Evolutionary conservation across 2,329 filamentous ascomycete species (phyloP).

Genomic region (Amauroascus niger): DNA sequence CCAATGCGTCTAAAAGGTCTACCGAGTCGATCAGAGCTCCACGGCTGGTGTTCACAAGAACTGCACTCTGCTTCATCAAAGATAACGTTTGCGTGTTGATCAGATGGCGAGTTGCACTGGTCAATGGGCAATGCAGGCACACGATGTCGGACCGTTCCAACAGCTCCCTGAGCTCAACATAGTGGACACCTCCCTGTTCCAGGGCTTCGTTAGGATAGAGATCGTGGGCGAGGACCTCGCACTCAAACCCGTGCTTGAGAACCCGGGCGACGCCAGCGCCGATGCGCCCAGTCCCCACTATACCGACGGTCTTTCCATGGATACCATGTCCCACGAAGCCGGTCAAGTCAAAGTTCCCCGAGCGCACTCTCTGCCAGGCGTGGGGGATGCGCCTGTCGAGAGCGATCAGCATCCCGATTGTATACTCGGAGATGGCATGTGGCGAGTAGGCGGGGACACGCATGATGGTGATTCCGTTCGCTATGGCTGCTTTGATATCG

Average conservation of each 20-base stretch:
- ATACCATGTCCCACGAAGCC: slow-evolving; percentile 51
- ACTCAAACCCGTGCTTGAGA: slow-evolving; percentile 54
- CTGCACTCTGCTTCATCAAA: slow-evolving; percentile 49
- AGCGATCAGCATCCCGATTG: slow-evolving; percentile 57
- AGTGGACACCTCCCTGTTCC: slow-evolving; percentile 39
- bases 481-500: slow-evolving; percentile 48
- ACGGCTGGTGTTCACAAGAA: slow-evolving; percentile 60
- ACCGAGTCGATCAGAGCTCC: slow-evolving; percentile 54
- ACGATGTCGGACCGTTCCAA: slow-evolving; percentile 51
- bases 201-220: slow-evolving; percentile 46
- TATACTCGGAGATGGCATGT: slow-evolving; percentile 60
- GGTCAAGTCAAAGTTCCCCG: slow-evolving; percentile 58
- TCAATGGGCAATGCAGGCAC: slow-evolving; percentile 58
- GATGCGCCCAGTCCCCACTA: slow-evolving; percentile 57
- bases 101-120: slow-evolving; percentile 49
- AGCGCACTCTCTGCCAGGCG: slow-evolving; percentile 57
- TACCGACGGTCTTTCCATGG: slow-evolving; percentile 55
- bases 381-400: slow-evolving; percentile 59
- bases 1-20: slow-evolving; percentile 52
- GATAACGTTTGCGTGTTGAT: slow-evolving; percentile 47
- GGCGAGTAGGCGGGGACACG: slow-evolving; percentile 61
- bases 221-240: slow-evolving; percentile 52
- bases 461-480: slow-evolving; percentile 51
- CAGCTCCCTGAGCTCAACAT: slow-evolving; percentile 47
- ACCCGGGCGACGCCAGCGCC: slow-evolving; percentile 54